Percentiles rank a stretch among this genome's conserved stretches.
Conservation (phyloP, 2,329 filamentous ascomycete species). For the Penicillium sp. region DNA sequence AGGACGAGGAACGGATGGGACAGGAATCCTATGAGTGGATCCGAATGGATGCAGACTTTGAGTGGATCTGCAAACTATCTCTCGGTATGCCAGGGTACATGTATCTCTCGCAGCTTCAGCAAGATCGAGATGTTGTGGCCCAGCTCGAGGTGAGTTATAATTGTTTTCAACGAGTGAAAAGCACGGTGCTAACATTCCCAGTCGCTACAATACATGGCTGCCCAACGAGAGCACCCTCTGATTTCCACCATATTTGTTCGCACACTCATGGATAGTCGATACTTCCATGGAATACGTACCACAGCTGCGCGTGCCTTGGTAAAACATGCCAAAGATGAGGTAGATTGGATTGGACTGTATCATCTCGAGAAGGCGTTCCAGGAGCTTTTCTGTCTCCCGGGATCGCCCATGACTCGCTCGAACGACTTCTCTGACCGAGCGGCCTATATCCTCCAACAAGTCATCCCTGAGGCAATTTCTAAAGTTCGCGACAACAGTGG, state of each 20-base stretch:
- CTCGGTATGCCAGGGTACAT: conserved; percentile 85
- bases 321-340: conserved; percentile 62
- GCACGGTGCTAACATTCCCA: conserved; percentile 17
- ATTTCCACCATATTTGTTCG: conserved; percentile 81
- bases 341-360: conserved; percentile 67
- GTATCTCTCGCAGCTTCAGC: conserved; percentile 94
- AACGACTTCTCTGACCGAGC: conserved; percentile 88
- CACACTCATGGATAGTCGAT: conserved; percentile 81
- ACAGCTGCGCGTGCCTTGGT: conserved; percentile 74
- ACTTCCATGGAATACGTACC: conserved; percentile 84
- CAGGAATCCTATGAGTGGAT: conserved; percentile 98
- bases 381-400: conserved; percentile 75
- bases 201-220: conserved; percentile 65
- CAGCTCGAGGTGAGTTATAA: conserved; percentile 49
- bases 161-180: background rate
- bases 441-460: conserved; percentile 72
- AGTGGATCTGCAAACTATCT: conserved; percentile 85
- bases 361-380: conserved; percentile 81
- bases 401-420: conserved; percentile 67
- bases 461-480: conserved; percentile 72
- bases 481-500: conserved; percentile 65
- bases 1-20: conserved; percentile 84
- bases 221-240: conserved; percentile 62
- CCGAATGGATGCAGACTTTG: conserved; percentile 92
- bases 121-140: conserved; percentile 94